Conservation (phyloP, 1,284 basidiomycete species). For the Leccinum huronense region DNA sequence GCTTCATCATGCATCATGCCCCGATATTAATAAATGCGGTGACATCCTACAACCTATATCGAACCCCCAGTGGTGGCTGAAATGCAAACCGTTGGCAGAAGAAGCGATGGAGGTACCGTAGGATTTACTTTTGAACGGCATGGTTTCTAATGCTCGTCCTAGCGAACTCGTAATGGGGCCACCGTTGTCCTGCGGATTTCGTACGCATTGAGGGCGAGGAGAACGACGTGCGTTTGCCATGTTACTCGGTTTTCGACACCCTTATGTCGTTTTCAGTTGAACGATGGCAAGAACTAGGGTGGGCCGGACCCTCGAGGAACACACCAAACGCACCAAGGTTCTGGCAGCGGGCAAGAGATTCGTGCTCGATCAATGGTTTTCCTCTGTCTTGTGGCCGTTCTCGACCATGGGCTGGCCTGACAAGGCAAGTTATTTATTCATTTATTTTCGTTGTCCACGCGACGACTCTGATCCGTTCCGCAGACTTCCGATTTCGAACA, state of each 20-base stretch:
- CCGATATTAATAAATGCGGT: too few species aligned
- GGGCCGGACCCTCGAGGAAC: slow-evolving; percentile 79
- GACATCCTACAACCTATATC: too few species aligned
- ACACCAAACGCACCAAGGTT: slow-evolving; percentile 66
- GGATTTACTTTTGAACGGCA: too few species aligned
- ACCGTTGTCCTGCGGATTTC: slow-evolving; percentile 94
- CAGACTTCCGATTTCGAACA: slow-evolving; percentile 71
- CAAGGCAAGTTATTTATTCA: slow-evolving; percentile 47
- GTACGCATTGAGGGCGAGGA: slow-evolving; percentile 81
- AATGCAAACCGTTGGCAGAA: too few species aligned
- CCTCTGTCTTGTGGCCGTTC: slow-evolving; percentile 97
- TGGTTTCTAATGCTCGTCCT: too few species aligned
- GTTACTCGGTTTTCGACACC: slow-evolving; percentile 1
- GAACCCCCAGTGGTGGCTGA: too few species aligned
- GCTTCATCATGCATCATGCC: too few species aligned
- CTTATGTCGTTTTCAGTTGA: too few species aligned
- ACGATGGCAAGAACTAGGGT: slow-evolving; percentile 83
- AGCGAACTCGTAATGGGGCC: slow-evolving; percentile 67
- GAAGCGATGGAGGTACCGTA: too few species aligned
- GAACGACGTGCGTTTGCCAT: slow-evolving; percentile 59
- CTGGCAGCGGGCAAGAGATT: slow-evolving; percentile 75
- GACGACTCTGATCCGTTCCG: slow-evolving; percentile 9
- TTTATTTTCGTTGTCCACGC: not conserved
- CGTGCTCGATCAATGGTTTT: slow-evolving; percentile 98
- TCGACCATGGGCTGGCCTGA: slow-evolving; percentile 98